Percentiles rank a stretch among this genome's conserved stretches.
Evolutionary conservation across 2,329 filamentous ascomycete species (phyloP).

Genomic region (Huntiella bhutanensis): DNA sequence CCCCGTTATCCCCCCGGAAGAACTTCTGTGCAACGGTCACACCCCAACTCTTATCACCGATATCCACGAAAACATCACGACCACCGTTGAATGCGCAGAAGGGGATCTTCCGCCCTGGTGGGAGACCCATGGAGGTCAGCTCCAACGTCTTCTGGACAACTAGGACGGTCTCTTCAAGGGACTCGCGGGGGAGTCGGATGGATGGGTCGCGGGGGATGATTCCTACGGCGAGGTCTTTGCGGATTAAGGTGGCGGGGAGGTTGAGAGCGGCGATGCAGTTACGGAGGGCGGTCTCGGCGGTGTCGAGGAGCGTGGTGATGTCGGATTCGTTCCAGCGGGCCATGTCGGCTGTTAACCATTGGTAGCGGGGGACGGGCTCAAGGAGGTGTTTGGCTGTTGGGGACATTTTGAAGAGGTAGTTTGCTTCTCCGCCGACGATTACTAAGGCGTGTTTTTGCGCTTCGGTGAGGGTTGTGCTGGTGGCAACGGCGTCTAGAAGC

Average conservation of each 20-base stretch:
- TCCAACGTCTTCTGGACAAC: conserved; percentile 88
- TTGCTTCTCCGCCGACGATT: conserved; percentile 89
- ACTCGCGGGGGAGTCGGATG: conserved; percentile 62
- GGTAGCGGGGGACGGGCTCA: conserved; percentile 40
- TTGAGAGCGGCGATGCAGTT: conserved; percentile 67
- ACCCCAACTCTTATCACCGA: conserved; percentile 94
- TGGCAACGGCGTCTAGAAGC: conserved; percentile 59
- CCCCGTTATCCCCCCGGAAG: conserved; percentile 40
- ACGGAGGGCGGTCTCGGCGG: conserved; percentile 66
- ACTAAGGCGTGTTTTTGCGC: conserved; percentile 61
- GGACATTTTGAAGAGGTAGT: conserved; percentile 77
- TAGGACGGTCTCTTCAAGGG: conserved; percentile 85
- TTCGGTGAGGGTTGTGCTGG: conserved; percentile 37
- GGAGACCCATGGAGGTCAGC: conserved; percentile 40
- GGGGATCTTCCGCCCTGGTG: conserved; percentile 34
- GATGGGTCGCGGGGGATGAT: conserved; percentile 47
- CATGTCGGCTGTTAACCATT: conserved; percentile 69
- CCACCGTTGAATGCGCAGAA: conserved; percentile 98
- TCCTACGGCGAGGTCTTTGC: conserved; percentile 76
- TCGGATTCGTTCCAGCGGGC: conserved; percentile 54
- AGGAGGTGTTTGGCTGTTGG: conserved; percentile 46
- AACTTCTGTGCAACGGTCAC: conserved; percentile 82
- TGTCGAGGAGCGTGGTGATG: conserved; percentile 65
- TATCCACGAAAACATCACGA: conserved; percentile 95
- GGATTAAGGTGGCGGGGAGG: conserved; percentile 59